Evolutionary conservation across 2,329 filamentous ascomycete species (phyloP).

Genomic region (Microcera coccophila): DNA sequence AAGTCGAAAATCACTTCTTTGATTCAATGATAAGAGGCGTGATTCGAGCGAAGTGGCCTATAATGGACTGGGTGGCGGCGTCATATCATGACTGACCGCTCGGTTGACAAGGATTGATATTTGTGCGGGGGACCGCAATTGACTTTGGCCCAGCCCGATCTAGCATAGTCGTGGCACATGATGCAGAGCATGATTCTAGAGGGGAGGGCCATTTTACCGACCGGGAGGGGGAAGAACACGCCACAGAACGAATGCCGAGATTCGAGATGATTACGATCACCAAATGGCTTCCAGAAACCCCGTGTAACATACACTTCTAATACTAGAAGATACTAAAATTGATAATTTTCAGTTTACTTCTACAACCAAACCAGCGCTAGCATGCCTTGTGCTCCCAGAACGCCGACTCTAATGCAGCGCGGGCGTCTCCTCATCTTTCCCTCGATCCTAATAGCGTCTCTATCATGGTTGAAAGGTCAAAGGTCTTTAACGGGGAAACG

Average conservation of each 20-base stretch:
- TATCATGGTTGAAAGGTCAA: no score
- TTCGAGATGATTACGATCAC: no score
- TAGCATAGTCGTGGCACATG: no score
- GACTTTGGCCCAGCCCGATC: no score
- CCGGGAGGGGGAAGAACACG: no score
- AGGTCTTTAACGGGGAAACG: no score
- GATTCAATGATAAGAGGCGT: background rate
- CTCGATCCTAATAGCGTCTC: no score
- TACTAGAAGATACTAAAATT: constrained; percentile 9
- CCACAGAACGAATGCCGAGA: no score
- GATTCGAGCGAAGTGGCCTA: background rate
- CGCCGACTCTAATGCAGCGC: constrained; percentile 29
- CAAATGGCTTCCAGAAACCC: background rate
- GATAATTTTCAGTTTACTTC: background rate
- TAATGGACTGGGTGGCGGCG: background rate
- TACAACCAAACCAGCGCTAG: constrained; percentile 23
- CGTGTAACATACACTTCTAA: background rate
- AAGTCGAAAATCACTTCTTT: background rate
- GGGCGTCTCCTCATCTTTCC: no score
- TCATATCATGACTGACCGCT: background rate
- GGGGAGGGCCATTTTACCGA: no score
- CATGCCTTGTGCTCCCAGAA: constrained; percentile 23
- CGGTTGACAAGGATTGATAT: background rate
- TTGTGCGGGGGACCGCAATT: no score
- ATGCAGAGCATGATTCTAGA: no score